Conservation (phyloP, 2,329 filamentous ascomycete species). For the Pseudonectria buxi region DNA sequence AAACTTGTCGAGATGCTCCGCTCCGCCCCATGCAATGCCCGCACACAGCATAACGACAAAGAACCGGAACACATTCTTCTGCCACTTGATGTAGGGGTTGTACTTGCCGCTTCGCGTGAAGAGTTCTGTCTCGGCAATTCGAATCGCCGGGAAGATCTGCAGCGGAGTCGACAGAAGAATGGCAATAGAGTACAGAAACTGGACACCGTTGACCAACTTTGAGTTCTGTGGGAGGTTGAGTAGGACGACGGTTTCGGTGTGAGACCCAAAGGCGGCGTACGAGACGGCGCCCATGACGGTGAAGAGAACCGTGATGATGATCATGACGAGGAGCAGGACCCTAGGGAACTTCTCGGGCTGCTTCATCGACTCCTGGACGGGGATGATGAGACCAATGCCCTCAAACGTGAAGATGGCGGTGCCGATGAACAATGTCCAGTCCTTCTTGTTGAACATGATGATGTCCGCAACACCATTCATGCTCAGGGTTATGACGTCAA, state of each 20-base stretch:
- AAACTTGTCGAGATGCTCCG: constrained; percentile 93
- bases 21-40: constrained; percentile 83
- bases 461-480: constrained; percentile 76
- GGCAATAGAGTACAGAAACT: constrained; percentile 96
- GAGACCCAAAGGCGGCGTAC: constrained; percentile 91
- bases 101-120: constrained; percentile 95
- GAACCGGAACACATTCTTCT: constrained; percentile 97
- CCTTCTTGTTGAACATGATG: constrained; percentile 77
- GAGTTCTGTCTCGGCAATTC: constrained; percentile 89
- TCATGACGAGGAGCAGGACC: constrained; percentile 85
- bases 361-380: constrained; percentile 96
- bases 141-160: constrained; percentile 95
- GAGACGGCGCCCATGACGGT: constrained; percentile 85
- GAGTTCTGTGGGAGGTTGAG: constrained; percentile 94
- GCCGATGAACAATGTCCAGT: constrained; percentile 97
- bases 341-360: constrained; percentile 82
- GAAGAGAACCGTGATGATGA: constrained; percentile 89
- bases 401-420: constrained; percentile 99
- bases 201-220: constrained; percentile 90
- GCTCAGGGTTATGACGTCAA: constrained; percentile 79
- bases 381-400: constrained; percentile 93
- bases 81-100: constrained; percentile 98
- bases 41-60: constrained; percentile 84
- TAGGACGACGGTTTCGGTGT: constrained; percentile 93
- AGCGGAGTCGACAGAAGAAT: constrained; percentile 91